phyloP scores from a whole-genome alignment of 768 basidiomycete genomes.

The Suillus lakei region DNA sequence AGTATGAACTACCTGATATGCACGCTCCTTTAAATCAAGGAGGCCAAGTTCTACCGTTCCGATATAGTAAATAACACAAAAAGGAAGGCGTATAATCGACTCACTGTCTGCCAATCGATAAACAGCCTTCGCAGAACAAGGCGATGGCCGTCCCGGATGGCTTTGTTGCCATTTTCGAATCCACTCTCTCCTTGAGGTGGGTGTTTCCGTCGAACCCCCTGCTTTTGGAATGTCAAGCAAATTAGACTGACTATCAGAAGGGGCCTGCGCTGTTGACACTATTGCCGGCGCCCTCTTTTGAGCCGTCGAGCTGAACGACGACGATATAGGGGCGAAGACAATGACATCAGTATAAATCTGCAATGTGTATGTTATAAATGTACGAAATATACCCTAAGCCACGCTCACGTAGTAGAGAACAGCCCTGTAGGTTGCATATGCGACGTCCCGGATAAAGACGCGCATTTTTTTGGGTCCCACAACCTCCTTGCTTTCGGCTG shows the following conservation, averaged over 20 bases:
- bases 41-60: slow-evolving; percentile 66
- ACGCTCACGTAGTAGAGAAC: slow-evolving; percentile 76
- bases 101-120: slow-evolving; percentile 84
- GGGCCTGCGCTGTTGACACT: slow-evolving; percentile 20
- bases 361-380: background rate
- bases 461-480: slow-evolving; percentile 55
- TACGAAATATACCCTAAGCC: background rate
- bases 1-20: slow-evolving; percentile 50
- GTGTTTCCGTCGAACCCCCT: slow-evolving; percentile 23
- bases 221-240: slow-evolving; percentile 27
- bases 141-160: slow-evolving; percentile 66
- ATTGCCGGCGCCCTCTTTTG: slow-evolving; percentile 15
- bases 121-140: slow-evolving; percentile 83
- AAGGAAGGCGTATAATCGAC: slow-evolving; percentile 27
- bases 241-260: slow-evolving; percentile 42
- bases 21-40: slow-evolving; percentile 71
- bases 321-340: slow-evolving; percentile 83
- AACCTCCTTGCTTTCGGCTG: slow-evolving; percentile 13
- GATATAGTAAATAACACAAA: slow-evolving; percentile 6
- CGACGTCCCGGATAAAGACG: slow-evolving; percentile 59
- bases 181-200: slow-evolving; percentile 65
- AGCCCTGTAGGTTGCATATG: slow-evolving; percentile 67
- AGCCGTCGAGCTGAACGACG: slow-evolving; percentile 52
- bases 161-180: slow-evolving; percentile 67
- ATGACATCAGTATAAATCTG: slow-evolving; percentile 88